Base-by-base conservation (phyloP, 2,329 filamentous ascomycete genomes). In the Setomelanomma holmii region DNA sequence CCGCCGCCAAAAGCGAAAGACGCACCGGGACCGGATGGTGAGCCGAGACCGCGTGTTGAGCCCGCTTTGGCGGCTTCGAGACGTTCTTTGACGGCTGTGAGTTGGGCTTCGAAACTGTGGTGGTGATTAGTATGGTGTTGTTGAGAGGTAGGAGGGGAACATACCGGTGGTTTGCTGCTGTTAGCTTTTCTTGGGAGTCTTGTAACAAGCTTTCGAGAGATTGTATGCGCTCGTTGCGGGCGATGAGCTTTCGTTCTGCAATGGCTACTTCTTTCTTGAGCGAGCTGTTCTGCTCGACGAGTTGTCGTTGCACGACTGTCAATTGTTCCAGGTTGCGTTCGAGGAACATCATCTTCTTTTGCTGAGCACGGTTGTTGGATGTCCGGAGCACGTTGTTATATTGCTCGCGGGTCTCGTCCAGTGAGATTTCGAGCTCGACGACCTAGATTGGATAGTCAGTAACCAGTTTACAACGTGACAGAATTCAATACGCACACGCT, bases 341-440 rank as follows among this genome's bases (percentile, higher is more conserved):
- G 44, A 99, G 80, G 84, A 99, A 99, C 14, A 95, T 96, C 90
- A 99, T 98, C 85, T 99, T 99, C 89, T 99, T 99, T 79, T 99
- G 95, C 80, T 99, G 95, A 20, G 95, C 93, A 53, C 95, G 89
- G 82, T 96, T 98, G 82, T 99, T 99, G 63, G 91, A 96, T 43
- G 91, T 95, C 50, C 93, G 89, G 52, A 99, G 84, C 55, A 99
- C 95, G 68, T 96, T 97, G 82, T 99, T 98, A 80, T 99, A 99
- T 79, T 99, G 95, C 80, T 99, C 95, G 49, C 95, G 87, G 1
- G 95, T 97, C 81, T 97, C 93, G 72, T 99, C 95, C 44, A 99
- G 84, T 30, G 91, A 96, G 69, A 99, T 99, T 77, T 99, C 95
- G 22, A 99, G 86, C 81, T 99, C 95, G 16, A 99, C 95, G 27